phyloP scores from a whole-genome alignment of 2,329 filamentous ascomycete species.

The Sporothrix pseudoabietina region DNA sequence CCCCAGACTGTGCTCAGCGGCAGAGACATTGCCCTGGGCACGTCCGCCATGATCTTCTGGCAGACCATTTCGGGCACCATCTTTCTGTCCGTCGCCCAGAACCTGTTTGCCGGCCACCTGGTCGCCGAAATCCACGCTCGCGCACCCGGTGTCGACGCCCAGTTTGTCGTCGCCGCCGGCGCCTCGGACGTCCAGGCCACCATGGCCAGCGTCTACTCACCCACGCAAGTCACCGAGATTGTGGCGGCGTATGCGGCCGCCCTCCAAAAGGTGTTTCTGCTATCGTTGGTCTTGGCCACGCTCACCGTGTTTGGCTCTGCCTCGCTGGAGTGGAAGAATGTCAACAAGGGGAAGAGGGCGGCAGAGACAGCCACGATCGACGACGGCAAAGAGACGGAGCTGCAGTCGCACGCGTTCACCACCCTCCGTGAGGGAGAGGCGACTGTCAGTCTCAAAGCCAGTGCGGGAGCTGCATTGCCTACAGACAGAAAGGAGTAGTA shows the following conservation, averaged over 20 bases:
- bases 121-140: neutral
- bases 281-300: neutral
- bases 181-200: conserved; percentile 3
- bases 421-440: neutral
- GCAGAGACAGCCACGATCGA: neutral
- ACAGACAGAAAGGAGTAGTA: conserved; percentile 45
- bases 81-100: conserved; percentile 53
- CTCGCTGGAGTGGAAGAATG: conserved; percentile 9
- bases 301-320: neutral
- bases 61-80: conserved; percentile 55
- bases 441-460: neutral
- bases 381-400: conserved; percentile 11
- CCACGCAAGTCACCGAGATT: neutral
- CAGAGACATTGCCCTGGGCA: conserved; percentile 36
- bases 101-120: conserved; percentile 53
- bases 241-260: neutral
- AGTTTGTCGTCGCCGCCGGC: conserved; percentile 1
- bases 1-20: conserved; percentile 37
- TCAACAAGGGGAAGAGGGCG: conserved; percentile 13
- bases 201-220: neutral
- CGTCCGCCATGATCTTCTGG: conserved; percentile 50
- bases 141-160: neutral
- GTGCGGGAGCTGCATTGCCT: conserved; percentile 48
- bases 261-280: neutral
- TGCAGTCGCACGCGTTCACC: neutral